A percentile compares a stretch with the other conserved stretches of the same genome.
phyloP scores from a whole-genome alignment of 768 basidiomycete genomes.

The Lactifluus volemus region DNA sequence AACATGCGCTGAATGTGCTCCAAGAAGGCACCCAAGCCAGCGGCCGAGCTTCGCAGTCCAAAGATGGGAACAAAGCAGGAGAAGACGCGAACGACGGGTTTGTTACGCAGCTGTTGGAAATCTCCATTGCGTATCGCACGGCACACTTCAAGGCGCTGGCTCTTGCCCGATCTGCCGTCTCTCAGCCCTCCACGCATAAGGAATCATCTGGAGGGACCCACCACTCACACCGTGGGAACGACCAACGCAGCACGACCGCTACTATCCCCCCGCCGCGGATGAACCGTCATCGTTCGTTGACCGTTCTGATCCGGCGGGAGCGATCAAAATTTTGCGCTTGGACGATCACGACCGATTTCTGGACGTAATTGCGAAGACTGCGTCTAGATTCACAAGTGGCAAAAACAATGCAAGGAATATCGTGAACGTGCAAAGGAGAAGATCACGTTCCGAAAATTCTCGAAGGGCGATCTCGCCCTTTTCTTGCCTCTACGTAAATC shows the following conservation, averaged over 20 bases:
- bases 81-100: constrained; percentile 55
- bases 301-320: constrained; percentile 57
- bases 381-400: constrained; percentile 90
- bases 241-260: constrained; percentile 39
- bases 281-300: constrained; percentile 64
- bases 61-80: constrained; percentile 57
- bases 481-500: constrained; percentile 95
- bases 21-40: constrained; percentile 63
- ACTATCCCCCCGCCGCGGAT: constrained; percentile 39
- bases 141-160: constrained; percentile 64
- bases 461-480: constrained; percentile 87
- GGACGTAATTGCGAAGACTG: constrained; percentile 71
- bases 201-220: background rate
- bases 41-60: constrained; percentile 57
- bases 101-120: constrained; percentile 72
- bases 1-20: constrained; percentile 57
- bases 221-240: constrained; percentile 4
- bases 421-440: constrained; percentile 89
- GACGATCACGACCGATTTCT: constrained; percentile 81
- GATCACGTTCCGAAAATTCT: constrained; percentile 91
- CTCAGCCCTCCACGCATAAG: constrained; percentile 37
- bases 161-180: constrained; percentile 47
- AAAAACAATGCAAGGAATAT: constrained; percentile 93
- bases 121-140: constrained; percentile 68
- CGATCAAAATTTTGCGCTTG: constrained; percentile 57